Evolutionary conservation across 805 yeast species (phyloP), one percentile per base, ranked within the genome.

Genomic region (Lipomyces oligophaga): DNA sequence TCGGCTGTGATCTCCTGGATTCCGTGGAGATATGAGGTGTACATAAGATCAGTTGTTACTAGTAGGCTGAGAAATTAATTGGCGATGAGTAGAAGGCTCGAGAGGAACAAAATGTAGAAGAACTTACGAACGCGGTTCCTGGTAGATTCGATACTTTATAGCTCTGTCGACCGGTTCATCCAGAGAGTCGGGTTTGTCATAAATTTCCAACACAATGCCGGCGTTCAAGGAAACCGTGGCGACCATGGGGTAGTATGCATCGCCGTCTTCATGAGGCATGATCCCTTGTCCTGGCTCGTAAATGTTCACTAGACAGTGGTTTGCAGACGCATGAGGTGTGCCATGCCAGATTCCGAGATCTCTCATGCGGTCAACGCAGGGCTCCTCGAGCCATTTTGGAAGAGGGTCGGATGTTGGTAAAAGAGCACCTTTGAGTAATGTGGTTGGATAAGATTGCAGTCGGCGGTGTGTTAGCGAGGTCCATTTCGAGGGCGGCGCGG

Each of bases 221-320:
- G 32, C 47, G 13, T 41, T 25, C 24, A 51, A 21, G 36, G 54
- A 48, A 19, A 51, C 54, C 3, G 55, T 51, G 10, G 55, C 55
- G n/a, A 51, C 55, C 50, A 49, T 36, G 18, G 55, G 55, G 26
- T 18, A 44, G 30, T 51, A 51, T 19, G 37, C 55, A 18, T 43
- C 53, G 18, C 55, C 55, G 43, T 51, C 55, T 34, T 51, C 54
- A 27, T 51, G 55, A 1, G 55, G 55, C 54, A 51, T 48, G 44
- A 51, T 51, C 7, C 55, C 55, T 30, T 51, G 47, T 24, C 55
- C 55, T 10, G 55, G 55, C 34, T 37, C 43, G 26, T 51, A 51
- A 30, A 34, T 26, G 34, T 51, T 51, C 20, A 51, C 38, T 15
- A 51, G 32, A 26, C 54, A 49, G 26, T 51, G 55, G 39, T 51